Percentiles rank a stretch among this genome's conserved stretches.
phyloP scores from a whole-genome alignment of 805 yeast genomes.

The Yamadazyma paraphyllophila region DNA sequence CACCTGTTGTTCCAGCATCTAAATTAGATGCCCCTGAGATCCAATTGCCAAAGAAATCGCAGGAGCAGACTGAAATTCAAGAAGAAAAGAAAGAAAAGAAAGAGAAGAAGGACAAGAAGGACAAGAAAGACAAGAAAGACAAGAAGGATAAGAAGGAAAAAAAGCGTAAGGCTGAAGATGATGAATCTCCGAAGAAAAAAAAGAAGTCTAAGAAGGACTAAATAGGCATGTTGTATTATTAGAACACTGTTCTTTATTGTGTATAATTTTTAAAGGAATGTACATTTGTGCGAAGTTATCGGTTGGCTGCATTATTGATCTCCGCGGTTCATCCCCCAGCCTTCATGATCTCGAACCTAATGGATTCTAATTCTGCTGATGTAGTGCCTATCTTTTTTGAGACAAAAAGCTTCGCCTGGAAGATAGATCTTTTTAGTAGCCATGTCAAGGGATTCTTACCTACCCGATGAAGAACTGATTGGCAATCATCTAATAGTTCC shows the following conservation, averaged over 20 bases:
- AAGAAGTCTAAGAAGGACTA: slow-evolving; percentile 37
- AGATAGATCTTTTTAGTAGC: neutral
- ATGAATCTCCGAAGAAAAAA: slow-evolving; percentile 51
- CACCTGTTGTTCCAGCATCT: slow-evolving; percentile 57
- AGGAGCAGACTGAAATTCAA: slow-evolving; percentile 41
- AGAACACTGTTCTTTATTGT: slow-evolving; percentile 3
- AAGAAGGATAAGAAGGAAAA: slow-evolving; percentile 48
- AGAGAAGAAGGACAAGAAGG: slow-evolving; percentile 27
- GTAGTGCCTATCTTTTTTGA: slow-evolving; percentile 2
- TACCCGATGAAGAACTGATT: neutral
- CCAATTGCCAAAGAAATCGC: slow-evolving; percentile 50
- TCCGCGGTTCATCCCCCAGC: neutral
- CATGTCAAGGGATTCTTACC: neutral
- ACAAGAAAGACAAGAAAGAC: slow-evolving; percentile 47
- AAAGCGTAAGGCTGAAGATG: slow-evolving; percentile 38
- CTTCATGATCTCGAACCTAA: slow-evolving; percentile 1
- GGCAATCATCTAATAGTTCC: neutral
- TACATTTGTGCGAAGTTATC: neutral
- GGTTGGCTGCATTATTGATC: no score
- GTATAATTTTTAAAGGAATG: slow-evolving; percentile 10
- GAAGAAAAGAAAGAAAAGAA: slow-evolving; percentile 19
- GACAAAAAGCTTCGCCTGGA: neutral
- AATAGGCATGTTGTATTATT: slow-evolving; percentile 5
- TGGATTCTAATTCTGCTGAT: neutral
- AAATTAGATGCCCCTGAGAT: slow-evolving; percentile 48